Conservation (phyloP, 495 filamentous ascomycete species). For the Beverwykella pulmonaria region DNA sequence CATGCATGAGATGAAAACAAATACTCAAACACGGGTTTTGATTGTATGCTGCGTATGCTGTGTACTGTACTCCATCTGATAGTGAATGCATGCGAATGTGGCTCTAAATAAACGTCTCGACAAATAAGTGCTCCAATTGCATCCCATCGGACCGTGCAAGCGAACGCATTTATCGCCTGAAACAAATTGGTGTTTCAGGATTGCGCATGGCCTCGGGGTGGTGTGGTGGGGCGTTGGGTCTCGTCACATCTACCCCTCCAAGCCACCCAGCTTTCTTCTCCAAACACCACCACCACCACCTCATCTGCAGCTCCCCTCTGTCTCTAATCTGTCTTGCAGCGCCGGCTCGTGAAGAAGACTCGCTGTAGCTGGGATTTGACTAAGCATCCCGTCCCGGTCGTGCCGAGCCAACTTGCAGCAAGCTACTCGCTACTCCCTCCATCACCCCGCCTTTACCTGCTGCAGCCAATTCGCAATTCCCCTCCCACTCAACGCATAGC, state of each 20-base stretch:
- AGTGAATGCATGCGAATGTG: too few species aligned
- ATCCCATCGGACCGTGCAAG: neutral
- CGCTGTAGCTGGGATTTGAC: neutral
- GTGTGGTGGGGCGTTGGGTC: neutral
- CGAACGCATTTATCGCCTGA: conserved; percentile 1
- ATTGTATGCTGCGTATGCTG: too few species aligned
- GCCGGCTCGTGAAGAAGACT: neutral
- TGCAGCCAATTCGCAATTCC: neutral
- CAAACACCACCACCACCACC: neutral
- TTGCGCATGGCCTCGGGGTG: neutral
- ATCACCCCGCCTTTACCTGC: conserved; percentile 8
- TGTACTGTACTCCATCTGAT: too few species aligned
- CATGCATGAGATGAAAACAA: too few species aligned
- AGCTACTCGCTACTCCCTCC: neutral
- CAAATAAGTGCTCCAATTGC: neutral
- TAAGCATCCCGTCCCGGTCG: neutral
- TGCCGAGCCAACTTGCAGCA: neutral
- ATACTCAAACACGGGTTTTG: too few species aligned
- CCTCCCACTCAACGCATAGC: neutral
- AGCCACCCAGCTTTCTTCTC: neutral
- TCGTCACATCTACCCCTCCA: neutral
- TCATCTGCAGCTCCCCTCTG: neutral
- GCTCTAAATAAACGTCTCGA: neutral
- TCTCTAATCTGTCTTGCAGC: neutral
- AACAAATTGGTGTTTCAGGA: conserved; percentile 1